These are phyloP conservation scores for Trypanosoma cruzi DNA, from an alignment of 208 protist genomes.

Conservation along the genomic window DNA sequence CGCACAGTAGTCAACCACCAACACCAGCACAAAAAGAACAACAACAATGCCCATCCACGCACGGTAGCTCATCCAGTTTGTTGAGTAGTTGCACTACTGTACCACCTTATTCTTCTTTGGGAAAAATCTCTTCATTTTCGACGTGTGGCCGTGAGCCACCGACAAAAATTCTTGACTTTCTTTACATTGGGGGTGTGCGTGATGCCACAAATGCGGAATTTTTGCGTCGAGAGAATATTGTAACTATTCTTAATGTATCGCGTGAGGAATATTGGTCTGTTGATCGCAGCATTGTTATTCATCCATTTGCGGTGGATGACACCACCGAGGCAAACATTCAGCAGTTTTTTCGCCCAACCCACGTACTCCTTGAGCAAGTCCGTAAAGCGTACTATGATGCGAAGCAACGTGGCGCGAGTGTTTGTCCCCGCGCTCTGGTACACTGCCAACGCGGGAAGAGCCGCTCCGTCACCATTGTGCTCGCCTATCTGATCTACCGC, in stretches of 20 bases:
- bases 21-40: background rate
- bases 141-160: conserved; percentile 34
- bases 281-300: conserved; percentile 51
- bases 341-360: conserved; percentile 54
- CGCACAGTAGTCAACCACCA: background rate
- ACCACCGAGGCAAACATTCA: conserved; percentile 59
- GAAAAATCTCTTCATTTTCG: background rate
- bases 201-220: conserved; percentile 82
- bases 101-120: background rate
- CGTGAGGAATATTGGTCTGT: conserved; percentile 88
- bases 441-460: conserved; percentile 89
- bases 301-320: conserved; percentile 77
- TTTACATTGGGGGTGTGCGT: conserved; percentile 73
- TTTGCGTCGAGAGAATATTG: conserved; percentile 58
- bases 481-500: conserved; percentile 82
- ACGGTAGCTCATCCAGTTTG: too few species aligned
- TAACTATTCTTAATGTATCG: conserved; percentile 85
- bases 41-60: conserved; percentile 1
- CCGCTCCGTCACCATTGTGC: conserved; percentile 82
- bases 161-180: conserved; percentile 74
- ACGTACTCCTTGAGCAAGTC: conserved; percentile 54
- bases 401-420: conserved; percentile 10
- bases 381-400: conserved; percentile 52
- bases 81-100: background rate
- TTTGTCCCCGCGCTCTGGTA: conserved; percentile 60